A percentile compares a stretch with the other conserved stretches of the same genome.
phyloP scores from a whole-genome alignment of 768 basidiomycete species.

The Nevesoporus exiguus region DNA sequence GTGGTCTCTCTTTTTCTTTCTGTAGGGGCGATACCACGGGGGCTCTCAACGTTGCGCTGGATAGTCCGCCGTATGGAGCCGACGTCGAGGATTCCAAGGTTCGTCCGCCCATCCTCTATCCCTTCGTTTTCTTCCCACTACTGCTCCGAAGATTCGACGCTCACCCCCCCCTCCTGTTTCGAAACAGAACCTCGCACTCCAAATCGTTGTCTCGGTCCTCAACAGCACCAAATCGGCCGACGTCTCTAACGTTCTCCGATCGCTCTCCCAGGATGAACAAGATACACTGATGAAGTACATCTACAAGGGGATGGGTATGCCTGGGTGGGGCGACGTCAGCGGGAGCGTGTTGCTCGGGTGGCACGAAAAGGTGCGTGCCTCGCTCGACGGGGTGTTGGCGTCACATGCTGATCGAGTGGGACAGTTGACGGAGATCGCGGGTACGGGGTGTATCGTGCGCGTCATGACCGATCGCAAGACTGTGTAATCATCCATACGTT shows the following conservation, averaged over 20 bases:
- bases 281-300: conserved; percentile 97
- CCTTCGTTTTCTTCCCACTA: conserved; percentile 9
- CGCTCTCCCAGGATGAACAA: conserved; percentile 68
- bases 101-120: no score
- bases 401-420: neutral
- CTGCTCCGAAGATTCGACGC: neutral
- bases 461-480: conserved; percentile 68
- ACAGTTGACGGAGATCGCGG: conserved; percentile 90
- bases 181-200: conserved; percentile 68
- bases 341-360: conserved; percentile 71
- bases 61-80: conserved; percentile 85
- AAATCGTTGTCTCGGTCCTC: conserved; percentile 80
- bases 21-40: conserved; percentile 72
- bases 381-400: conserved; percentile 11
- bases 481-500: conserved; percentile 36
- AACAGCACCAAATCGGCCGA: conserved; percentile 93
- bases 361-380: conserved; percentile 83
- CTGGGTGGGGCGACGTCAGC: conserved; percentile 57
- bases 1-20: neutral
- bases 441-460: conserved; percentile 92
- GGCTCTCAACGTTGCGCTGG: conserved; percentile 67
- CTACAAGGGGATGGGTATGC: conserved; percentile 90
- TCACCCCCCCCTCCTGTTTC: neutral
- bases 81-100: conserved; percentile 91
- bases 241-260: conserved; percentile 70